Conservation (phyloP, 2,329 filamentous ascomycete species). For the Phialocephala subalpina region DNA sequence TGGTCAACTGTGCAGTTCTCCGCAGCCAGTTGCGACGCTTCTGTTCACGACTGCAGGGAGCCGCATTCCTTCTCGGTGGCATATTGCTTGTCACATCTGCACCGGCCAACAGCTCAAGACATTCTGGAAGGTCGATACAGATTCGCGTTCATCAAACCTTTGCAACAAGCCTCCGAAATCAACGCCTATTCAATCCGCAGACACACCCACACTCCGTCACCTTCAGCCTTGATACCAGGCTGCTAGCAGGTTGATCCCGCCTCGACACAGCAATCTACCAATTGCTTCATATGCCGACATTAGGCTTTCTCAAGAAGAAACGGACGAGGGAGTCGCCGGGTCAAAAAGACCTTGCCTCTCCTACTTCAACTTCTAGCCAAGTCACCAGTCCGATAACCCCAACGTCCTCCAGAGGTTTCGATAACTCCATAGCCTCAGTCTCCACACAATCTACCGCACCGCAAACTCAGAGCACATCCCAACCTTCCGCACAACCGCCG, state of each 20-base stretch:
- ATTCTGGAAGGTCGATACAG: constrained; percentile 35
- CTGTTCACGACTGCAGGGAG: constrained; percentile 32
- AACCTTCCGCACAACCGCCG: constrained; percentile 39
- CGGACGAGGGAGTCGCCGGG: constrained; percentile 88
- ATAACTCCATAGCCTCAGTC: constrained; percentile 48
- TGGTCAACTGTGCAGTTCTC: constrained; percentile 12
- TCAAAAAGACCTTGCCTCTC: constrained; percentile 71
- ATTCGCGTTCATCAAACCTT: constrained; percentile 21
- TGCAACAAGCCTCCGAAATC: not conserved
- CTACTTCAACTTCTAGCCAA: constrained; percentile 72
- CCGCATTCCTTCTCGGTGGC: constrained; percentile 34
- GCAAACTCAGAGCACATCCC: constrained; percentile 38
- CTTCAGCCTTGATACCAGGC: constrained; percentile 37
- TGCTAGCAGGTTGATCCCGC: constrained; percentile 38
- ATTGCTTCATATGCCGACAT: constrained; percentile 79
- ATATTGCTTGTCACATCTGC: constrained; percentile 23
- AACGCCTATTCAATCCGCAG: constrained; percentile 4
- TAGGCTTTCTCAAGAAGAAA: constrained; percentile 98
- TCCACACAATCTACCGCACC: constrained; percentile 47
- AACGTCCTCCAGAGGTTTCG: constrained; percentile 60
- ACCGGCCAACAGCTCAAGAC: constrained; percentile 30
- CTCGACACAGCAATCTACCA: constrained; percentile 39
- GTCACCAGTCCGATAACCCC: constrained; percentile 70
- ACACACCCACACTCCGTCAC: constrained; percentile 27
- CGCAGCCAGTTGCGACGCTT: constrained; percentile 29